Base-by-base conservation (phyloP, 208 protist genomes). In the Trypanosoma avium region DNA sequence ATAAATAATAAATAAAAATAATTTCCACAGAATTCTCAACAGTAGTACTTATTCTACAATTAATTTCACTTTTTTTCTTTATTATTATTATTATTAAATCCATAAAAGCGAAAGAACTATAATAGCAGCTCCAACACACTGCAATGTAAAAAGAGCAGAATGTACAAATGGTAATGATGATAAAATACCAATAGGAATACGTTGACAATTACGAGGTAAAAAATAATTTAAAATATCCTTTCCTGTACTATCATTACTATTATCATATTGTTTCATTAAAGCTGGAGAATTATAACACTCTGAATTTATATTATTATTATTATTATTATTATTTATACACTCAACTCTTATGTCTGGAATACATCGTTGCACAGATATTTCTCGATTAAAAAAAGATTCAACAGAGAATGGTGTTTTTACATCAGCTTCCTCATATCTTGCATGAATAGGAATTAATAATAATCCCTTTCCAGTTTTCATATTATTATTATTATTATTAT, bases 391-490 rank as follows among this genome's bases (percentile, higher is more conserved):
- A 52, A 94, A 88, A 19, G 33, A 30, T 10, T 33, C 13, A 24
- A 83, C 4, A 1, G 77, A 79, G 60, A 92, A 88, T 2, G 61
- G 45, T 24, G 47, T 70, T 6, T 64, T 53, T 10, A 50, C 59
- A 46, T 92, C 80, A 8, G 86, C 56, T 2, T 62, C 69, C 46
- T 92, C 83, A 68, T 94, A 94, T 55, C 88, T 80, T 26, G 79
- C 75, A 69, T 94, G 85, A 70, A 94, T 91, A 6, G 88, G 88
- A 30, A 94, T 59, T n/a, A 84, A 45, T 2, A 93, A 70, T 5
- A 68, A 8, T 29, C 21, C 71, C 4, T 27, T 65, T 19, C 30
- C 49, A 3, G n/a, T n/a, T n/a, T n/a, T n/a, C n/a, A n/a, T n/a
- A n/a, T n/a, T n/a, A n/a, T n/a, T n/a, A n/a, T 26, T 19, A 36